Base-by-base conservation (phyloP, 2,329 filamentous ascomycete genomes). In the Fusarium lateritium region DNA sequence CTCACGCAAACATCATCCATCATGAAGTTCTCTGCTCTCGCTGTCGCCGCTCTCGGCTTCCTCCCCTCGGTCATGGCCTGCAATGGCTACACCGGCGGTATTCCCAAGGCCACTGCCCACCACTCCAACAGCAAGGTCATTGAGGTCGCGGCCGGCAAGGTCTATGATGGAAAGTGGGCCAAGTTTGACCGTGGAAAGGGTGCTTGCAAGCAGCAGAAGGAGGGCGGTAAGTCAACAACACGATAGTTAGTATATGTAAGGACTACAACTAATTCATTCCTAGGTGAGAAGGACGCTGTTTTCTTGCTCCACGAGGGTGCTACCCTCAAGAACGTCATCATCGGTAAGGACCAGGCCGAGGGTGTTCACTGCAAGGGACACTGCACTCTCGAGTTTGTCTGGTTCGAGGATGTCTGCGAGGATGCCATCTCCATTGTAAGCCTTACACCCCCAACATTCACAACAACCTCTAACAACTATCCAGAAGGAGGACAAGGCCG, bases 271-370 rank as follows among this genome's bases (percentile, higher is more conserved):
- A 24, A 42, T 19, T 7, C 10, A 6, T 15, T 21, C 15, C 17
- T 31, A 83, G 81, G 70, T 24, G 57, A 66, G 11, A 55, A 56
- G n/a, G 70, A 69, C 54, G 81, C 84, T 43, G 83, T 87, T 69
- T 87, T 87, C 79, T 78, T 84, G 61, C 77, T 88, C 56, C 77
- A 81, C 72, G 78, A 82, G 53, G 84, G 85, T 43, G 85, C 81
- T 36, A 84, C 80, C 17, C 74, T 87, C 26, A 81, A 79, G 65
- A 86, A 86, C 70, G 84, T 83, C 72, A 85, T 86, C 72, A 86
- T 86, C 58, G 84, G 85, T 15, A 78, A 78, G 19, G 80, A 83
- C 62, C 79, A 85, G 62, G 78, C 81, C 26, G 84, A 85, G 75
- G 84, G 81, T 55, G 80, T 86, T 24, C 83, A 86, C 77, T 86